These are phyloP conservation scores for Silene latifolia DNA, from an alignment of 148 eudicot genomes.

Conservation along the genomic window DNA sequence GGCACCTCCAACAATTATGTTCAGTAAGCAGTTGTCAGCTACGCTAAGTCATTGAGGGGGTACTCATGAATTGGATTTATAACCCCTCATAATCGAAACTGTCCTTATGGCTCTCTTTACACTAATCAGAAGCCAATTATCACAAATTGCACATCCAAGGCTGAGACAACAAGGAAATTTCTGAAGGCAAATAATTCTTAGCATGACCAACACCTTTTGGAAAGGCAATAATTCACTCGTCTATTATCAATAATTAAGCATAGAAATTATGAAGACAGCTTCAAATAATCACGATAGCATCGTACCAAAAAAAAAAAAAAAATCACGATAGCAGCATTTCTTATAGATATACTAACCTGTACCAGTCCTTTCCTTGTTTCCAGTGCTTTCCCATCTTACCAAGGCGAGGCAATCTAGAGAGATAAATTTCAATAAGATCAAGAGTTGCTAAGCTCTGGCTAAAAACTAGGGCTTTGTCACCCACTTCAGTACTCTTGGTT, in stretches of 20 bases:
- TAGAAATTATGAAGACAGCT: neutral
- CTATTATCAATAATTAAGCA: neutral
- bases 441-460: constrained; percentile 89
- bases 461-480: constrained; percentile 87
- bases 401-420: constrained; percentile 52
- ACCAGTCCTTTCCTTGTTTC: constrained; percentile 94
- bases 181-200: neutral
- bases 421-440: constrained; percentile 71
- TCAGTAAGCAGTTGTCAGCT: neutral
- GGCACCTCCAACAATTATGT: too few relatives aligned
- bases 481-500: constrained; percentile 57
- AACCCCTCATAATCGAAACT: too few relatives aligned
- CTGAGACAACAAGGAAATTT: neutral
- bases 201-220: constrained; percentile 4
- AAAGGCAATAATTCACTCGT: neutral
- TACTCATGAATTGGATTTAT: too few relatives aligned
- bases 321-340: neutral
- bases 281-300: neutral
- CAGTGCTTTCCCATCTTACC: constrained; percentile 69
- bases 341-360: constrained; percentile 52
- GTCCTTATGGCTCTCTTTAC: too few relatives aligned
- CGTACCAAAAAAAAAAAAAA: too few relatives aligned
- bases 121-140: neutral
- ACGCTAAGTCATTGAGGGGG: too few relatives aligned
- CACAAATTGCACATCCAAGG: neutral